Conservation (phyloP, 2,329 filamentous ascomycete species). For the Berkeleyomyces rouxiae region DNA sequence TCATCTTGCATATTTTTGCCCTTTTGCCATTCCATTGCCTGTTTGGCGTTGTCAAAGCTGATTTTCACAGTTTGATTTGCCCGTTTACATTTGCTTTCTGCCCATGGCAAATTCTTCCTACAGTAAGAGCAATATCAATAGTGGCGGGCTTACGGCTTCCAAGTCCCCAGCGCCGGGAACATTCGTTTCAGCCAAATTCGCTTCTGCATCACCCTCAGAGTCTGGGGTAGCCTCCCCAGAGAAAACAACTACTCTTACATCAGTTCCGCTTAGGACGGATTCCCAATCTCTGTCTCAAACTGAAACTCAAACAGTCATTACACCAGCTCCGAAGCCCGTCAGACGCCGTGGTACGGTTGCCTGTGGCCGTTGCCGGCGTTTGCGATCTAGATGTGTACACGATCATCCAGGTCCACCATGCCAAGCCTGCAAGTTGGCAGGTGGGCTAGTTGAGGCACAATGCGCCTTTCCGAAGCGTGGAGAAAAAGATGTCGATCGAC, state of each 20-base stretch:
- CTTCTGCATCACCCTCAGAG: background rate
- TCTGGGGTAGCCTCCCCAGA: background rate
- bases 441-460: conserved; percentile 11
- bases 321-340: conserved; percentile 1
- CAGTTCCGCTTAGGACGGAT: background rate
- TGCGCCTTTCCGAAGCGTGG: conserved; percentile 16
- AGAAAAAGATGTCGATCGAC: conserved; percentile 16
- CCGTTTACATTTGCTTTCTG: background rate
- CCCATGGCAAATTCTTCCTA: conserved; percentile 1
- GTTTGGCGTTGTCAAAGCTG: background rate
- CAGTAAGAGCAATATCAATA: background rate
- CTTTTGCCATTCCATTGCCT: background rate
- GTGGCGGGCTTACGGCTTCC: too few relatives aligned
- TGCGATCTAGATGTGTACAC: conserved; percentile 17
- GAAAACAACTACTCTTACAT: background rate
- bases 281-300: background rate
- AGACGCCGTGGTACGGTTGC: conserved; percentile 16
- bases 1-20: background rate
- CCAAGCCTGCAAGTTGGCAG: conserved; percentile 15
- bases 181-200: background rate
- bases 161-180: background rate
- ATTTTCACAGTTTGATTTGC: background rate
- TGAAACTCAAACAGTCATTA: background rate
- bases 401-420: conserved; percentile 14
- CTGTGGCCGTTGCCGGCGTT: conserved; percentile 18